phyloP scores from a whole-genome alignment of 768 basidiomycete species.

The Tulasnella sp. region DNA sequence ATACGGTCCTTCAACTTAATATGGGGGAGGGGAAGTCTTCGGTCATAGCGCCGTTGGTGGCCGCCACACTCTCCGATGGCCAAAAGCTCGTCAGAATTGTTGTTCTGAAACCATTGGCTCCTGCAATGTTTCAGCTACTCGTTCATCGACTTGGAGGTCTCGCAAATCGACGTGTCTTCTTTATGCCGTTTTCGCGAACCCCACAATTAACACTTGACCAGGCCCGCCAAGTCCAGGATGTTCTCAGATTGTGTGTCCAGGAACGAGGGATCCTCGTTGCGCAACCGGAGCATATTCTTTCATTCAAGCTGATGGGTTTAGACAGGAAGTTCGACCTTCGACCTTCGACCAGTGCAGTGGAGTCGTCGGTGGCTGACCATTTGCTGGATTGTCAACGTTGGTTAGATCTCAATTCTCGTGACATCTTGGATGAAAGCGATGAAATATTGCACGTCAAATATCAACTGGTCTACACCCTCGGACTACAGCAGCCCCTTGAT shows the following conservation, averaged over 20 bases:
- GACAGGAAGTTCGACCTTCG: constrained; percentile 25
- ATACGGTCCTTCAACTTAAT: constrained; percentile 37
- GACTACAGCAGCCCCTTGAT: constrained; percentile 29
- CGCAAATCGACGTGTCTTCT: constrained; percentile 35
- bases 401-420: constrained; percentile 15
- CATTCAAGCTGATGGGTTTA: constrained; percentile 36
- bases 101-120: constrained; percentile 35
- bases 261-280: constrained; percentile 34
- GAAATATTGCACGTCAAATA: constrained; percentile 36
- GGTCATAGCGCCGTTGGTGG: constrained; percentile 38
- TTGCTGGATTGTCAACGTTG: constrained; percentile 16
- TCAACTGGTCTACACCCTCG: constrained; percentile 38
- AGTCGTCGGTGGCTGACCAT: neutral
- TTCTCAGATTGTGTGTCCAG: constrained; percentile 31
- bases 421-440: constrained; percentile 16
- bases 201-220: constrained; percentile 23
- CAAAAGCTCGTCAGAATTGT: constrained; percentile 36
- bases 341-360: constrained; percentile 9
- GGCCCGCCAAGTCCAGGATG: constrained; percentile 20
- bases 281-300: constrained; percentile 44
- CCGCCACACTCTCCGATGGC: constrained; percentile 32
- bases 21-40: constrained; percentile 48
- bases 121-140: constrained; percentile 40
- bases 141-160: constrained; percentile 34
- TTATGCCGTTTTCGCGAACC: constrained; percentile 39